A percentile compares a stretch with the other conserved stretches of the same genome.
Evolutionary conservation across 352 stramenopile genomes (phyloP).

Genomic region (Phytopythium aichiense): DNA sequence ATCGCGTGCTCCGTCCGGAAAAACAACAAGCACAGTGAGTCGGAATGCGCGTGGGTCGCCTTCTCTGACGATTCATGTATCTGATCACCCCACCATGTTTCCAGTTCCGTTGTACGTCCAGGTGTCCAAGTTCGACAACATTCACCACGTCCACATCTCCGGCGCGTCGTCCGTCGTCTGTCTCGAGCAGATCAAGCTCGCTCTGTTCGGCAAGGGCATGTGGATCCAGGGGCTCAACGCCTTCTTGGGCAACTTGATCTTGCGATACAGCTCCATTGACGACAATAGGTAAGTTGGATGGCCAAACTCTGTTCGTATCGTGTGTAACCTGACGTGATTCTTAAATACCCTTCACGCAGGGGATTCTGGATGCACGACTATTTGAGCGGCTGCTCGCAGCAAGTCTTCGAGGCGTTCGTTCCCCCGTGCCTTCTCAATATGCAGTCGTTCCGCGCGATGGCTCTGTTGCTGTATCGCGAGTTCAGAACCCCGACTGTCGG

Average conservation of each 20-base stretch:
- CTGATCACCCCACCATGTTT: not conserved
- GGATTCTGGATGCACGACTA: conserved; percentile 66
- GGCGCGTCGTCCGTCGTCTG: conserved; percentile 68
- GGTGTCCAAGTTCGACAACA: conserved; percentile 74
- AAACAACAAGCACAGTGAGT: conserved; percentile 58
- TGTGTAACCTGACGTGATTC: not conserved
- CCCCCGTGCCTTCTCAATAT: conserved; percentile 51
- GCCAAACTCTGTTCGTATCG: not conserved
- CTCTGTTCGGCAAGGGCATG: conserved; percentile 68
- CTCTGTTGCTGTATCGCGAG: conserved; percentile 61
- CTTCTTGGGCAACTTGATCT: conserved; percentile 74
- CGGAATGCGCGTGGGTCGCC: not conserved
- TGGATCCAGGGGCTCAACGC: conserved; percentile 70
- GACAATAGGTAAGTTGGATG: conserved; percentile 31
- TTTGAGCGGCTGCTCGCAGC: conserved; percentile 45
- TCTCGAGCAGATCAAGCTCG: conserved; percentile 67
- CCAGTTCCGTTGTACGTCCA: conserved; percentile 68
- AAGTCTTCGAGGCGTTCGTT: conserved; percentile 52
- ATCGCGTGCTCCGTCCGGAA: conserved; percentile 76
- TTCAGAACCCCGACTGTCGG: conserved; percentile 53
- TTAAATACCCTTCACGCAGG: conserved; percentile 11
- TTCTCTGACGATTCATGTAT: not conserved
- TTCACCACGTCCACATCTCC: conserved; percentile 68
- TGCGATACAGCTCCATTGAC: conserved; percentile 40
- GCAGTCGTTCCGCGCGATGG: conserved; percentile 41